A percentile compares a stretch with the other conserved stretches of the same genome.
Conservation (phyloP, 768 basidiomycete genomes). For the Suillus weaverae region DNA sequence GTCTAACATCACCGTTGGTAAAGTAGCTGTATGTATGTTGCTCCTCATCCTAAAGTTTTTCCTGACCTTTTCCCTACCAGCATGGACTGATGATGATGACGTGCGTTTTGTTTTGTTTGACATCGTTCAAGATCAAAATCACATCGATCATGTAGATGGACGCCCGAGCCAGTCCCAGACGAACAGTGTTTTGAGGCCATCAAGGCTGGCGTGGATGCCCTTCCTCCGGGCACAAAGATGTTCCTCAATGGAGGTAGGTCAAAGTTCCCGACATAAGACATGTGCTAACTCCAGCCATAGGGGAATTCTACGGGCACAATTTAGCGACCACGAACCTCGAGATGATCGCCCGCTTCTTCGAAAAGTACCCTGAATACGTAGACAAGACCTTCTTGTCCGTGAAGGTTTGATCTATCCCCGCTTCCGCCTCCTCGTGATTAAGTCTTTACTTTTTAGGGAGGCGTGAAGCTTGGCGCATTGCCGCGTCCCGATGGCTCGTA, state of each 20-base stretch:
- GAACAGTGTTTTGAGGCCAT: slow-evolving; percentile 63
- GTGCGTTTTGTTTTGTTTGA: slow-evolving; percentile 24
- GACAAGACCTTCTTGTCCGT: slow-evolving; percentile 38
- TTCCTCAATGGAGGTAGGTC: slow-evolving; percentile 49
- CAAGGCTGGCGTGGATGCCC: slow-evolving; percentile 46
- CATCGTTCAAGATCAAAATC: background rate
- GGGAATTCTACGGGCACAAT: slow-evolving; percentile 58
- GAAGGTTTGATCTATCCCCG: slow-evolving; percentile 20
- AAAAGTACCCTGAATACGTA: slow-evolving; percentile 37
- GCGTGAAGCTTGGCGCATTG: slow-evolving; percentile 5
- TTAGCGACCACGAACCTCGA: slow-evolving; percentile 45
- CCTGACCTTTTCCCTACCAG: background rate
- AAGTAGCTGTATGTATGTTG: slow-evolving; percentile 1
- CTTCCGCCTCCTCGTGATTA: background rate
- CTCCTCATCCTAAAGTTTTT: background rate
- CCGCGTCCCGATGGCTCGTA: slow-evolving; percentile 17
- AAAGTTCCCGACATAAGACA: background rate
- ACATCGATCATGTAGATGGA: slow-evolving; percentile 37
- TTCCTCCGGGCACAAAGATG: slow-evolving; percentile 46
- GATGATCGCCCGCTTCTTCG: slow-evolving; percentile 50
- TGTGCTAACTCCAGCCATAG: slow-evolving; percentile 22
- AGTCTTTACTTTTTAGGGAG: slow-evolving; percentile 20
- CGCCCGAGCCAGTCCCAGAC: slow-evolving; percentile 45
- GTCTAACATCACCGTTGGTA: background rate
- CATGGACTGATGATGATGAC: slow-evolving; percentile 60